Evolutionary conservation across 108 stramenopile genomes (phyloP), one percentile per base, ranked within the genome.

Genomic region (Craspedostauros australis): DNA sequence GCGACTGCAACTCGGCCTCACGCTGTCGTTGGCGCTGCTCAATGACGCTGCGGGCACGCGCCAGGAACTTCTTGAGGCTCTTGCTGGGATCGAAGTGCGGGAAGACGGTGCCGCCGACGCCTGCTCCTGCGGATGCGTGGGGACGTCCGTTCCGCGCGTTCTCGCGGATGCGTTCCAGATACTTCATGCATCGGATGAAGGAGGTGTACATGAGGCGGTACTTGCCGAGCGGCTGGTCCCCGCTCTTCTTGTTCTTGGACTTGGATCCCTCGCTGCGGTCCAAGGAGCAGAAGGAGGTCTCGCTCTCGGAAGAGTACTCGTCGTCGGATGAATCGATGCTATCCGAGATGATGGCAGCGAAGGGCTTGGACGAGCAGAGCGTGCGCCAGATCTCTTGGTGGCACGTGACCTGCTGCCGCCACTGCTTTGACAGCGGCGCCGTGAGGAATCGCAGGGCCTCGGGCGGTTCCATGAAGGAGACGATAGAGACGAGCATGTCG

Each of bases 371-470:
- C 4, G 80, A 61, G 64, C 89, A 91, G 22, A 91, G 48, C 12
- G 81, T 72, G 46, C 84, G 73, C 89, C 89, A 91, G 5, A 91
- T 46, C 29, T 82, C 83, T 53, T 80, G 77, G 37, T 79, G 81
- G 7, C 23, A 50, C 12, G 89, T 79, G 52, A 76, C 84, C n/a
- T 64, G 73, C 21, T 50, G 19, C 16, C 67, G 54, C 83, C 82
- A 91, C 21, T 66, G 66, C 52, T 77, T 84, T 57, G 83, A 87
- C 3, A 87, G 44, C 1, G 89, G 89, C 58, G 71, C 73, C 7
- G 80, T 84, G 0, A 91, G 69, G 29, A 91, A 58, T 21, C 68
- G 55, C 60, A 86, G 57, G 36, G 75, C 67, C 28, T 84, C 65
- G 18, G 73, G 77, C 14, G 82, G 82, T 15, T 79, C 62, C 29